These are phyloP conservation scores for Aspergillus ellipticus DNA, from an alignment of 495 filamentous ascomycete species.

Conservation along the genomic window DNA sequence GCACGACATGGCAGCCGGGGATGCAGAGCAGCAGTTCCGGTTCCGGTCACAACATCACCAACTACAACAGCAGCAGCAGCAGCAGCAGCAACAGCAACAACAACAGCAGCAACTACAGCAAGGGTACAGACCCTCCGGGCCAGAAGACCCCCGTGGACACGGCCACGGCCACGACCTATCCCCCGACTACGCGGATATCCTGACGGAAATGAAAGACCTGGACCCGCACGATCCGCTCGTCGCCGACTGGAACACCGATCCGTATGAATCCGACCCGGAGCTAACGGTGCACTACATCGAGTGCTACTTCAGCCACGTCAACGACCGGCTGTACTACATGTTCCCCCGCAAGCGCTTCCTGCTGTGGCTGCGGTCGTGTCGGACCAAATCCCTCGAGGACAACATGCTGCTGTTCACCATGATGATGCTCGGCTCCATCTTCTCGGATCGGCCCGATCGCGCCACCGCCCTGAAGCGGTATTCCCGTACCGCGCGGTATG, in stretches of 20 bases:
- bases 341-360: slow-evolving; percentile 53
- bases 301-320: slow-evolving; percentile 51
- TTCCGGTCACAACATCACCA: too few relatives aligned
- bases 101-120: slow-evolving; percentile 10
- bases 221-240: slow-evolving; percentile 44
- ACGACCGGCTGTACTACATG: slow-evolving; percentile 51
- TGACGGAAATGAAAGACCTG: slow-evolving; percentile 31
- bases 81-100: slow-evolving; percentile 15
- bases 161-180: too few relatives aligned
- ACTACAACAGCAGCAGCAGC: slow-evolving; percentile 12
- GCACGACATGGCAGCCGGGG: too few relatives aligned
- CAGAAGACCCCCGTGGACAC: too few relatives aligned
- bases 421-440: slow-evolving; percentile 55
- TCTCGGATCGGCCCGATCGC: slow-evolving; percentile 52
- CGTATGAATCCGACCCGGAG: slow-evolving; percentile 52
- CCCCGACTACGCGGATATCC: slow-evolving; percentile 32
- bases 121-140: too few relatives aligned
- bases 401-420: slow-evolving; percentile 67
- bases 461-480: slow-evolving; percentile 46
- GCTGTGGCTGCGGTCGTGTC: slow-evolving; percentile 50
- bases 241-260: slow-evolving; percentile 60
- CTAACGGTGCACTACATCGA: slow-evolving; percentile 49
- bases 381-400: slow-evolving; percentile 57
- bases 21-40: too few relatives aligned
- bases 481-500: slow-evolving; percentile 56